Evolutionary conservation across 2,329 filamentous ascomycete species (phyloP), one percentile per base, ranked within the genome.

Genomic region (Grosmannia penicillata): DNA sequence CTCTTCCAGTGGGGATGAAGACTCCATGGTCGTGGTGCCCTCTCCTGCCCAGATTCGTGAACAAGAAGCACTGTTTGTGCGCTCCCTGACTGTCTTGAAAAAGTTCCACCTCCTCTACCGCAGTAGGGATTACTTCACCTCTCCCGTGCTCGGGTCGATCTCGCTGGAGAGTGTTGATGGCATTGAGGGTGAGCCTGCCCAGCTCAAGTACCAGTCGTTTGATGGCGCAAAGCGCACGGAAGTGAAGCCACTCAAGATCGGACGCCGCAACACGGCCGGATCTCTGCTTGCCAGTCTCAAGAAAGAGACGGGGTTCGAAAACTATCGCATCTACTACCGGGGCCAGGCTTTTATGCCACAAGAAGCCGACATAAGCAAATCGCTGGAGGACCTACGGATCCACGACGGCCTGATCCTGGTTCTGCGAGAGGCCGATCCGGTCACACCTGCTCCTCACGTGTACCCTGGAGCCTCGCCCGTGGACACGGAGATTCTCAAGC

Each of bases 401-500:
- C 63, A 65, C 21, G 70, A 73, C 28, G 78, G 78, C 3, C 58
- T 84, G 17, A 66, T 86, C 19, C 61, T 85, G 17, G 66, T 86
- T 32, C 78, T 74, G 47, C 66, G 68, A 14, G 70, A 75, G 31
- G 63, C 68, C 17, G 63, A 68, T 13, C 51, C 58, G 1, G 53
- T 59, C 8, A 56, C 59, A 4, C 56, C 62, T 40, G 52, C 65
- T 21, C 48, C 62, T 44, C 51, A 63, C 23, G 58, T 68, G 37
- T 65, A 62, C 44, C 66, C 58, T 37, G 73, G 61, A 36, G 70
- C 62, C 33, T 76, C 62, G 45, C 69, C 61, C 26, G 68, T 96
- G 3, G 85, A 96, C 52, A 68, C 73, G 11, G 82, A 89, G 49
- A 77, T 96, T 18, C 62, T 91, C 47, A 70, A 76, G 41, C 82